Base-by-base conservation (phyloP, 345 rosid species). In the Aethionema arabicum region DNA sequence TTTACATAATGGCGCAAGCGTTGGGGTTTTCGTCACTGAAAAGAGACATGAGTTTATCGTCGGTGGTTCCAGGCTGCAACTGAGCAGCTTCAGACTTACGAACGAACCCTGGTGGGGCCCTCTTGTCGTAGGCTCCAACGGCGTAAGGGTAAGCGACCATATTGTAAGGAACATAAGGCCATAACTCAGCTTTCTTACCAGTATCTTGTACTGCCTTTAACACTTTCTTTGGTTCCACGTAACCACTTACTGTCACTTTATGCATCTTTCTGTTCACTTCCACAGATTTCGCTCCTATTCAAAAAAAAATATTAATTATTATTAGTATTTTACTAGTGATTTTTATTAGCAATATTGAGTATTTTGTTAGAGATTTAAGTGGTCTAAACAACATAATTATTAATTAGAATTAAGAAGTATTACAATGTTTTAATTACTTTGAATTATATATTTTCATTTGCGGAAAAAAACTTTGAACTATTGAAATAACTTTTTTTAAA, bases 1-100 rank as follows among this genome's bases (percentile, higher is more conserved):
- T 47, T 47, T 55, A 72, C 72, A 72, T 66, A 39, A 72, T 9
- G 42, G 46, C 38, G 63, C 76, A 72, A 6, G 76, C 72, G 36
- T 72, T 72, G 27, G 76, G 76, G 56, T 72, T 72, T 53, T 72
- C 76, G 59, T 72, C 76, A 53, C 72, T 72, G 63, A 72, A 72
- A 32, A 65, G 63, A 14, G 72, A 45, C 67, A 72, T 60, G 47
- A 72, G 63, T 51, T 53, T 72, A 39, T 72, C 76, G 48, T 72
- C 72, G 2, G 76, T 66, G 27, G 72, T 3, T 40, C 70, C 72
- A 3, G 76, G 72, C 67, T 58, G 76, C 39, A 58, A 62, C 64
- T 45, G 62, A 13, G 76, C 63, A 4, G 54, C 67, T 59, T 72
- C 76, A n/a, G 70, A 66, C 38, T 66, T 72, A 63, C 71, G 66